Base-by-base conservation (phyloP, 345 rosid species). In the Pseudoturritis turrita region DNA sequence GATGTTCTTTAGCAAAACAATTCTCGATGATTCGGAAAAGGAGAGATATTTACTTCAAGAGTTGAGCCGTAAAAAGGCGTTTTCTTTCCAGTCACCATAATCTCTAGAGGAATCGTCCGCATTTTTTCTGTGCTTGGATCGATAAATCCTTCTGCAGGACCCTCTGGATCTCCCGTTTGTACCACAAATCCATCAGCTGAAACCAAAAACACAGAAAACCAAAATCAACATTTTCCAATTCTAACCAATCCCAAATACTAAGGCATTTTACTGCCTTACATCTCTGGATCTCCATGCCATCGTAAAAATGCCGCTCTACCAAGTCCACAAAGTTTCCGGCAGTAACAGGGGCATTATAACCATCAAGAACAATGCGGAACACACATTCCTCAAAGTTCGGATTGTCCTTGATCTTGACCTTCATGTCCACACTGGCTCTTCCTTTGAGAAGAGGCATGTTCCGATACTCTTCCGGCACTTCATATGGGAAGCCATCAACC, bases 171-270 rank as follows among this genome's bases (percentile, higher is more conserved):
- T 47, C 97, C 97, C 8, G 97, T 95, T 80, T 95, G 99, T 45
- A 95, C 96, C 66, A 95, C 99, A 78, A 95, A 95, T 18, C 99
- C 99, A 84, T 95, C 99, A 76, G 96, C 99, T 95, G 89, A 81
- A 78, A 59, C 64, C 40, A 61, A 63, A 23, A 28, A 36, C 23
- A 35, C 70, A 70, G 17, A 14, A 13, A 15, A 39, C 26, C 25
- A 0, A 3, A 23, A 5, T 31, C 23, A 65, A 63, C 12, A 4
- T 31, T 10, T 2, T 4, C 0, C 50, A 29, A 1, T n/a, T 40
- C 12, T 1, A 7, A 36, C 12, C 22, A 49, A 39, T 15, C 47
- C 9, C n/a, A 8, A 46, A 18, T 8, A 23, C 21, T 13, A 28
- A 55, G 0, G 43, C 28, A 62, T 1, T 15, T 17, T 28, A 25